Evolutionary conservation across 2,329 filamentous ascomycete species (phyloP).

Genomic region (Fusarium decemcellulare): DNA sequence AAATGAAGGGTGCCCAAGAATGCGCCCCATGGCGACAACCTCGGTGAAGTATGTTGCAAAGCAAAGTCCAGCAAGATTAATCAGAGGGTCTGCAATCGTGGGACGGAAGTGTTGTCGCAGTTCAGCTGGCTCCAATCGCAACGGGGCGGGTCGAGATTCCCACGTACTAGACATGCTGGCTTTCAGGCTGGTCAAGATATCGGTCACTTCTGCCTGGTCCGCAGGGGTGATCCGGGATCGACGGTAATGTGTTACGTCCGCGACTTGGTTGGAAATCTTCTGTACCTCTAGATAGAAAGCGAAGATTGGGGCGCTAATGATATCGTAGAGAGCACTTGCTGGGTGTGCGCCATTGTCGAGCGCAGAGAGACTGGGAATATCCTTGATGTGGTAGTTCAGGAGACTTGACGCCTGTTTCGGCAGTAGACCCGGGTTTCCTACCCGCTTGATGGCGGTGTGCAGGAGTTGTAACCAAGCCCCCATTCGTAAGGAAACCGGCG

Average conservation of each 20-base stretch:
- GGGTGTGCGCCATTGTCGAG: background rate
- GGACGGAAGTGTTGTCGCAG: background rate
- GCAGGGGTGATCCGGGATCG: background rate
- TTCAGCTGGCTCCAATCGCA: no score
- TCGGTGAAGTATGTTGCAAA: background rate
- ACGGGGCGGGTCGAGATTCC: no score
- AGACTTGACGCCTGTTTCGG: background rate
- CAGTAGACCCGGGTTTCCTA: background rate
- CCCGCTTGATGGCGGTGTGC: background rate
- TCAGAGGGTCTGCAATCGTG: conserved; percentile 1
- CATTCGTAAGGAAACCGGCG: background rate
- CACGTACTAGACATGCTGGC: background rate
- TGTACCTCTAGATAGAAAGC: background rate
- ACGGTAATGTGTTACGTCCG: conserved; percentile 2
- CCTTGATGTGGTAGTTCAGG: background rate
- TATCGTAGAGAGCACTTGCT: background rate
- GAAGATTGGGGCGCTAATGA: background rate
- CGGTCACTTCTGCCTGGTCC: background rate
- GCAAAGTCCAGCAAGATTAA: background rate
- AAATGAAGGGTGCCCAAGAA: conserved; percentile 1
- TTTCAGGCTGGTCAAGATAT: background rate
- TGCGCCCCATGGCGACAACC: background rate
- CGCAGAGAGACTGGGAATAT: background rate
- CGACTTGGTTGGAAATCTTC: background rate
- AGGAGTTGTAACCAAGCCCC: background rate